Conservation (phyloP, 2,329 filamentous ascomycete genomes). For the Metarhizium guizhouense region DNA sequence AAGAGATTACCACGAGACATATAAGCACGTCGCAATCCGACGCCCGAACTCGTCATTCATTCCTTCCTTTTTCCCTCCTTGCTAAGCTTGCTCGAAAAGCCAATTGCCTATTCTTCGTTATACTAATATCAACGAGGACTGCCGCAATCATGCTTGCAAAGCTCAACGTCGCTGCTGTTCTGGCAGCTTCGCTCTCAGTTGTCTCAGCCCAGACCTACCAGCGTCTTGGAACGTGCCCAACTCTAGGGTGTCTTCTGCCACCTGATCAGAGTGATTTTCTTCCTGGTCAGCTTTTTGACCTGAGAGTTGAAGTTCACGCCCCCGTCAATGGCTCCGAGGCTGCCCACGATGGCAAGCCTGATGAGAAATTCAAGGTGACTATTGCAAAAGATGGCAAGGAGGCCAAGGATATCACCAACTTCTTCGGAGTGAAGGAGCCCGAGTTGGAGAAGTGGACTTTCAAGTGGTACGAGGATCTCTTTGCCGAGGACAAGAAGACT, state of each 20-base stretch:
- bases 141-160: slow-evolving; percentile 24
- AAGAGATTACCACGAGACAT: neutral
- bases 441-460: slow-evolving; percentile 75
- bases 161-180: slow-evolving; percentile 23
- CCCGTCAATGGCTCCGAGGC: slow-evolving; percentile 75
- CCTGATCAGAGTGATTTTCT: slow-evolving; percentile 69
- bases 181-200: slow-evolving; percentile 25
- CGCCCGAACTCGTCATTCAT: neutral
- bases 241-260: slow-evolving; percentile 50
- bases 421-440: slow-evolving; percentile 63
- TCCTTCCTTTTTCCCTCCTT: neutral
- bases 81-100: neutral
- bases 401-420: slow-evolving; percentile 49
- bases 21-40: neutral
- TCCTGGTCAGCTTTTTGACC: slow-evolving; percentile 75
- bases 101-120: neutral
- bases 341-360: slow-evolving; percentile 57
- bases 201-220: slow-evolving; percentile 50
- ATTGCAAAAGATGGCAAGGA: slow-evolving; percentile 55
- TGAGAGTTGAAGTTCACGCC: slow-evolving; percentile 74
- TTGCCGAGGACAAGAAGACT: slow-evolving; percentile 60
- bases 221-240: slow-evolving; percentile 49
- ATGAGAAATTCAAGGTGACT: slow-evolving; percentile 67
- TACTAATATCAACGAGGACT: neutral
- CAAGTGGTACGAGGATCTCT: slow-evolving; percentile 77